A percentile compares a stretch with the other conserved stretches of the same genome.
These are phyloP conservation scores for Huntiella bhutanensis DNA, from an alignment of 2,329 filamentous ascomycete genomes.

Conservation along the genomic window DNA sequence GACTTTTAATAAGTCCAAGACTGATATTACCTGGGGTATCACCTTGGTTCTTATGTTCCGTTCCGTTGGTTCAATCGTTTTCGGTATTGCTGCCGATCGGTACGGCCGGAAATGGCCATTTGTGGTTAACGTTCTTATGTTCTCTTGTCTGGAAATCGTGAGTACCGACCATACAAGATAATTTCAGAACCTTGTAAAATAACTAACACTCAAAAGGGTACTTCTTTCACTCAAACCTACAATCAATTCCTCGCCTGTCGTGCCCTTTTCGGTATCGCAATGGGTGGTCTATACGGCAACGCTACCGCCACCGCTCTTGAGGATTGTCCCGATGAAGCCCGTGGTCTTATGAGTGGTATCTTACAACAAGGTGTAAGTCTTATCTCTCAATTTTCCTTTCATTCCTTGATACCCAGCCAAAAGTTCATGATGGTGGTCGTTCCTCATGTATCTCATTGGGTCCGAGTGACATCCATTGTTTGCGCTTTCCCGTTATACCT, in stretches of 20 bases:
- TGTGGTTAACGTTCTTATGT: conserved; percentile 58
- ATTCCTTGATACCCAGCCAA: no score
- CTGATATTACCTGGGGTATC: conserved; percentile 55
- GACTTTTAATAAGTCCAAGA: conserved; percentile 32
- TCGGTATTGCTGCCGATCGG: conserved; percentile 59
- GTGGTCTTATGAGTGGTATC: conserved; percentile 57
- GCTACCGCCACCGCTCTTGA: conserved; percentile 63
- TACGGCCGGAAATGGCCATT: conserved; percentile 73
- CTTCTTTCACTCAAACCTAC: conserved; percentile 60
- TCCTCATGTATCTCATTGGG: no score
- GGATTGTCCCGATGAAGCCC: conserved; percentile 46
- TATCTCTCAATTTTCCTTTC: not conserved
- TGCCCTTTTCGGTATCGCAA: conserved; percentile 59
- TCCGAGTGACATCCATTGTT: conserved; percentile 4
- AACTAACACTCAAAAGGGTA: conserved; percentile 21
- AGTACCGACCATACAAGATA: not conserved
- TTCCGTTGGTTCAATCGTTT: conserved; percentile 54
- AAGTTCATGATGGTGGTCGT: no score
- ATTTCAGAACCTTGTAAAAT: no score
- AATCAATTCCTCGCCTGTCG: conserved; percentile 52
- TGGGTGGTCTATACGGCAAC: conserved; percentile 67
- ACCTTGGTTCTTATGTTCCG: conserved; percentile 57
- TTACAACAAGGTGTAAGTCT: conserved; percentile 45
- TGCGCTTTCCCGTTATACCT: not conserved
- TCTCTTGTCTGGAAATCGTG: conserved; percentile 45